Base-by-base conservation (phyloP, 2,329 filamentous ascomycete genomes). In the Colletotrichum simmondsii region DNA sequence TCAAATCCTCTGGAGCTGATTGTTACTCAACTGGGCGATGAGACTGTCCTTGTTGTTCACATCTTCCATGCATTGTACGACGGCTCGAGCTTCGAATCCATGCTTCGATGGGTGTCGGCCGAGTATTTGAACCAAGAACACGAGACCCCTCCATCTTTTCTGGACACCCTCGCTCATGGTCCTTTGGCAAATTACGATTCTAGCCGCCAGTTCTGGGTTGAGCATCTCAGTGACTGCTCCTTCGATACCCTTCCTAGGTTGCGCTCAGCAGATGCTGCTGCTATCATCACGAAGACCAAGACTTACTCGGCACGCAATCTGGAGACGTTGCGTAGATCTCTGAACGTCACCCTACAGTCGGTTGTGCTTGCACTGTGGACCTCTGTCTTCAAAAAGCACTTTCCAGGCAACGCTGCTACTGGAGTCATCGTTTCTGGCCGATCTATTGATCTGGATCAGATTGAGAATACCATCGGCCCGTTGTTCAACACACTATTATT, bases 1-100 rank as follows among this genome's bases (percentile, higher is more conserved):
- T 76, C 77, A 2, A 81, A 80, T 7, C 92, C 92, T 0, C 79
- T 93, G 5, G 85, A 91, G 65, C 74, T 91, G 2, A 78, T 88
- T 1, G 67, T 87, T 0, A 72, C 90, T 2, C 69, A 75, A 1
- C 60, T 78, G 5, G 65, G 70, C 0, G 75, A 75, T 1, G 76
- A 75, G 1, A 77, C 77, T 7, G 74, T 86, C 0, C 81, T 97
- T 37, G 82, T 87, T 2, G 77, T 97, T 2, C 88, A 93, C 58
- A 91, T 97, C 0, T 97, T 98, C 81, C 95, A 98, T 79, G 95
- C 90, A 0, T 81, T 98, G 0, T 98, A 98, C 77, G 95, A 98
- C 81, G 95, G 95, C 2, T 92, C 89, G 75, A 96, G 95, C 73
- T 88, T 97, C 52, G 87, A 88, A 2, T 80, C 94, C 28, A 86